Conservation (phyloP, 306 rosid genomes). For the Prunus fruticosa region DNA sequence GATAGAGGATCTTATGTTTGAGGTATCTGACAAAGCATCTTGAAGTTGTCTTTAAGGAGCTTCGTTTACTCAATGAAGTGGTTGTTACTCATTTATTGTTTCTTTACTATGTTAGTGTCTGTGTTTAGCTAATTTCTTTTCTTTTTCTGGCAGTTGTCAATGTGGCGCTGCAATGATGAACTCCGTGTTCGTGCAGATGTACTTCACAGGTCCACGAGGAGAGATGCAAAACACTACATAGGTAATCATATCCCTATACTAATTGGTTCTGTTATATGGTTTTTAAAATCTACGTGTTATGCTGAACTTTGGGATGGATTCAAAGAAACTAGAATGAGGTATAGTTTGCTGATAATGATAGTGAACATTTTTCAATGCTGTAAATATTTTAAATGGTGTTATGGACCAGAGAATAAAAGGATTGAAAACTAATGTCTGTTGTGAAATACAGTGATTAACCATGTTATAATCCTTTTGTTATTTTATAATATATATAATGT, state of each 20-base stretch:
- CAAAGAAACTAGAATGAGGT: neutral
- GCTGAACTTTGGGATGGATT: neutral
- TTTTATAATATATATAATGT: no score
- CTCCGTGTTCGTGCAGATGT: conserved; percentile 77
- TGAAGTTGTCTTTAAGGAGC: conserved; percentile 7
- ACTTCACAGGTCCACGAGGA: conserved; percentile 63
- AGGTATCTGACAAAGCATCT: conserved; percentile 46
- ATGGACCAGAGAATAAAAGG: no score
- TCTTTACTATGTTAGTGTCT: neutral
- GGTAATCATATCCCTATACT: conserved; percentile 40
- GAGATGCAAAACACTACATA: conserved; percentile 94
- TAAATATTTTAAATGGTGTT: no score
- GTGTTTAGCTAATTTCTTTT: conserved; percentile 11
- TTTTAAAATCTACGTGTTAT: neutral
- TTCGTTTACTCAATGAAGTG: neutral
- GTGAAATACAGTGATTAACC: no score
- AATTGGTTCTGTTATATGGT: neutral
- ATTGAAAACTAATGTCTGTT: no score
- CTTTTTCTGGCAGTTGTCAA: conserved; percentile 66
- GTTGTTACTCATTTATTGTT: conserved; percentile 13
- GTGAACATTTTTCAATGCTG: neutral
- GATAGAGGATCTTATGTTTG: conserved; percentile 98
- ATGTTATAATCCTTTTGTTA: no score
- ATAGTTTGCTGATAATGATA: neutral
- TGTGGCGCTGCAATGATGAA: conserved; percentile 99